phyloP scores from a whole-genome alignment of 176 grass and related monocot species.

The Oryza officinalis region DNA sequence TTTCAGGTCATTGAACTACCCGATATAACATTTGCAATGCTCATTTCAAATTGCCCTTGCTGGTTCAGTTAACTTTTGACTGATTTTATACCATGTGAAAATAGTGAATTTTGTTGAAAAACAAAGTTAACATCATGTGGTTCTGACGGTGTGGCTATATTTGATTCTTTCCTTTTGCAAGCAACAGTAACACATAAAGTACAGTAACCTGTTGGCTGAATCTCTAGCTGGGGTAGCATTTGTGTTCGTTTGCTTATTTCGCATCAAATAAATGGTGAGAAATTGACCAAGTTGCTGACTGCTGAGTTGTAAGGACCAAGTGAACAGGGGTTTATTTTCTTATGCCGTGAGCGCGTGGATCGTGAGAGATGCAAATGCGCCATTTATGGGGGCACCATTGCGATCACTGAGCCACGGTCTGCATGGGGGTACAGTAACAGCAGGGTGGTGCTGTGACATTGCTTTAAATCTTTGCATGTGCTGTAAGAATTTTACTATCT shows the following conservation, averaged over 20 bases:
- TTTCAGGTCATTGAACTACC: neutral
- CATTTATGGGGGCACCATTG: constrained; percentile 33
- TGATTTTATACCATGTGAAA: neutral
- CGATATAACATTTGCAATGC: neutral
- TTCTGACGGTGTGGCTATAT: neutral
- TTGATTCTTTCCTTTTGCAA: neutral
- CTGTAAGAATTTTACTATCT: neutral
- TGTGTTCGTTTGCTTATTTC: constrained; percentile 10
- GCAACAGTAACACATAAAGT: constrained; percentile 7
- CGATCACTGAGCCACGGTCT: constrained; percentile 6
- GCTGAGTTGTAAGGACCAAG: constrained; percentile 5
- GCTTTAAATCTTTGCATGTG: constrained; percentile 24
- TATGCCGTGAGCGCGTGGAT: constrained; percentile 4
- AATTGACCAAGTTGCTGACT: constrained; percentile 26
- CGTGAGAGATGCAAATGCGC: neutral
- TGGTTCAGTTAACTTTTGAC: neutral
- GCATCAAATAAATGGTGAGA: neutral
- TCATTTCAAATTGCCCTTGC: neutral
- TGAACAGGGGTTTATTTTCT: constrained; percentile 19
- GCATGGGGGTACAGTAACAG: constrained; percentile 25
- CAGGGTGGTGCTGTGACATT: constrained; percentile 4
- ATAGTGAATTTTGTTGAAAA: neutral
- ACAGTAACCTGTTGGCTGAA: constrained; percentile 2
- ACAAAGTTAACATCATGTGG: neutral
- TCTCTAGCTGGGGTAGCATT: neutral